phyloP scores from a whole-genome alignment of 2,329 filamentous ascomycete species.

The Purpureocillium takamizusanense region DNA sequence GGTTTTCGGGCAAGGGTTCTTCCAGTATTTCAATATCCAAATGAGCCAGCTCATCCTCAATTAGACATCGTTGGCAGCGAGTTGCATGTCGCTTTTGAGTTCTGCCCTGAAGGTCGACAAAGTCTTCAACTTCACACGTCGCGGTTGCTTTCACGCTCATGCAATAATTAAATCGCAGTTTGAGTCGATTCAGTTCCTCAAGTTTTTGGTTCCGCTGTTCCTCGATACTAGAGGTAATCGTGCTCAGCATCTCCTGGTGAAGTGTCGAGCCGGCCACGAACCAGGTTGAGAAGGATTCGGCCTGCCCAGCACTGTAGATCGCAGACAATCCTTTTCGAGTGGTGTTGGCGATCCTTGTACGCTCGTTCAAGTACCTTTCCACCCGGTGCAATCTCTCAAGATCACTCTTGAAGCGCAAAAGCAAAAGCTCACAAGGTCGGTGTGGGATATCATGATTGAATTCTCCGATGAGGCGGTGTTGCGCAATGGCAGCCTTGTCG shows the following conservation, averaged over 20 bases:
- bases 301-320: background rate
- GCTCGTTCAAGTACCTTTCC: constrained; percentile 35
- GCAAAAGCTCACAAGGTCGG: constrained; percentile 28
- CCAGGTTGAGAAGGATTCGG: constrained; percentile 14
- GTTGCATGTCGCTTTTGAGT: background rate
- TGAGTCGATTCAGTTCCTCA: background rate
- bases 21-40: constrained; percentile 21
- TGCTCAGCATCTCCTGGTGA: background rate
- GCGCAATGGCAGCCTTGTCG: constrained; percentile 34
- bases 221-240: background rate
- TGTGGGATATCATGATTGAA: constrained; percentile 35
- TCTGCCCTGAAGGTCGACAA: background rate
- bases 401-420: constrained; percentile 32
- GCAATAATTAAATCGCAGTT: background rate
- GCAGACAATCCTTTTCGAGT: background rate
- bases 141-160: background rate
- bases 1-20: constrained; percentile 39
- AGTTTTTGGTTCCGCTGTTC: background rate
- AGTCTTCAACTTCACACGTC: background rate
- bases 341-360: background rate
- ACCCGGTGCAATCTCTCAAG: constrained; percentile 32
- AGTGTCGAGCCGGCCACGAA: background rate
- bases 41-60: background rate
- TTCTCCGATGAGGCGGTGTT: constrained; percentile 29
- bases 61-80: background rate